These are phyloP conservation scores for Verbascum thapsus DNA, from an alignment of 257 asterid genomes.

Conservation along the genomic window DNA sequence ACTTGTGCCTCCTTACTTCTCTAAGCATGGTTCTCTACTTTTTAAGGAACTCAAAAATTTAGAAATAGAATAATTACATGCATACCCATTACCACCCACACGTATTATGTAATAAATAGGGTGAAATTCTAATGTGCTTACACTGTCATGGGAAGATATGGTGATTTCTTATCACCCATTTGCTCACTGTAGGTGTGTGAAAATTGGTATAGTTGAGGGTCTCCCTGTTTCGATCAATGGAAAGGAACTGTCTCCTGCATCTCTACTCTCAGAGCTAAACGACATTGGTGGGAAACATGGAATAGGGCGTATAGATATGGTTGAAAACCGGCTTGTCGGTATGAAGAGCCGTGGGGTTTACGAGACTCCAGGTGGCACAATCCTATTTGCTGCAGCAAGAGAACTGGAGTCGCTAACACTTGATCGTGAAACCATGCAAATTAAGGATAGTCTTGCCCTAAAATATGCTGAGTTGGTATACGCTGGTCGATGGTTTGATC, in stretches of 20 bases:
- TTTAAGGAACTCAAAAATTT: too few species aligned
- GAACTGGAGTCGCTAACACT: conserved; percentile 96
- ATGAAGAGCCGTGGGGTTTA: conserved; percentile 98
- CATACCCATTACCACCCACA: too few species aligned
- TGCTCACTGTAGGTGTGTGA: conserved; percentile 53
- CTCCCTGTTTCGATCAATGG: conserved; percentile 79
- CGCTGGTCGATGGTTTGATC: conserved; percentile 93
- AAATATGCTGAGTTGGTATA: conserved; percentile 88
- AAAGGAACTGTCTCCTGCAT: conserved; percentile 75
- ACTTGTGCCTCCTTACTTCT: too few species aligned
- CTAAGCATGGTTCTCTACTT: too few species aligned
- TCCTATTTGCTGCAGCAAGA: conserved; percentile 71
- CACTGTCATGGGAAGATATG: too few species aligned
- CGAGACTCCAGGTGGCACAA: conserved; percentile 95
- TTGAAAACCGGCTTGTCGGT: conserved; percentile 87
- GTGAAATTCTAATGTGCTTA: too few species aligned
- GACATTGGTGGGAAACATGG: conserved; percentile 86
- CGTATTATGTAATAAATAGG: too few species aligned
- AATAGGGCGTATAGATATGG: conserved; percentile 90
- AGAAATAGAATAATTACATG: too few species aligned
- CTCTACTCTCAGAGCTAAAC: conserved; percentile 77
- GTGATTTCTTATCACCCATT: background rate
- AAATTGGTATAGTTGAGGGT: conserved; percentile 77
- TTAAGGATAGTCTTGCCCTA: conserved; percentile 81
- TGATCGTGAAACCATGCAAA: conserved; percentile 85